These are phyloP conservation scores for Termitomyces sp. DNA, from an alignment of 768 basidiomycete species.

Conservation along the genomic window DNA sequence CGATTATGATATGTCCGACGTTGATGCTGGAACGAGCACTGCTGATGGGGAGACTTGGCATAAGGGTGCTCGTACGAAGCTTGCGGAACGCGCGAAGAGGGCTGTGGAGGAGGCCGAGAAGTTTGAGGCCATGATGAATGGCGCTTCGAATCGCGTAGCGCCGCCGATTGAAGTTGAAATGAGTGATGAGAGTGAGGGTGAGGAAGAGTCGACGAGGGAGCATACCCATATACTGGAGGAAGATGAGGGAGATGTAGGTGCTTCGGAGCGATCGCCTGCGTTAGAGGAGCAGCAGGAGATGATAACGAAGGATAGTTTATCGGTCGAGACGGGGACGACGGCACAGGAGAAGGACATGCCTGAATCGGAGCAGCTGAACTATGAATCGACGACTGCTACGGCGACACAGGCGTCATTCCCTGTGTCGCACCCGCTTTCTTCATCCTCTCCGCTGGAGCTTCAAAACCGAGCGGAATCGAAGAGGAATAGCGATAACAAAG, in stretches of 20 bases:
- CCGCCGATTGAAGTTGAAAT: slow-evolving; percentile 73
- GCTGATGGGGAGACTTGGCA: slow-evolving; percentile 49
- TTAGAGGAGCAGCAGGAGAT: not conserved
- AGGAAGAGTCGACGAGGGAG: slow-evolving; percentile 39
- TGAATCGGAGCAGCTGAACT: slow-evolving; percentile 24
- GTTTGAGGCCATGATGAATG: slow-evolving; percentile 33
- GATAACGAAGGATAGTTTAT: not conserved
- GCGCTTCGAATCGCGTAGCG: slow-evolving; percentile 23
- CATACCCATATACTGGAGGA: slow-evolving; percentile 64
- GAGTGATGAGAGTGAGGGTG: slow-evolving; percentile 77
- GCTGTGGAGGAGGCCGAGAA: slow-evolving; percentile 55
- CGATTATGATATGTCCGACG: slow-evolving; percentile 41
- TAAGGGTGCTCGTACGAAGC: slow-evolving; percentile 53
- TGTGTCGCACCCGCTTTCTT: slow-evolving; percentile 17
- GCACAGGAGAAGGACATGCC: not conserved
- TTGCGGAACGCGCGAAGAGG: slow-evolving; percentile 64
- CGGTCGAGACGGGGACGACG: not conserved
- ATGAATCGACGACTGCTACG: slow-evolving; percentile 31
- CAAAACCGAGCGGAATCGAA: not conserved
- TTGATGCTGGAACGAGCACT: slow-evolving; percentile 21
- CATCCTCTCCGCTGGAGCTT: not conserved
- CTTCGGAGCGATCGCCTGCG: not conserved
- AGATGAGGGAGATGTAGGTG: not conserved
- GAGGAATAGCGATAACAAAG: slow-evolving; percentile 7
- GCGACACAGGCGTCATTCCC: slow-evolving; percentile 24